phyloP scores from a whole-genome alignment of 768 basidiomycete species.

The Lactifluus volemus region DNA sequence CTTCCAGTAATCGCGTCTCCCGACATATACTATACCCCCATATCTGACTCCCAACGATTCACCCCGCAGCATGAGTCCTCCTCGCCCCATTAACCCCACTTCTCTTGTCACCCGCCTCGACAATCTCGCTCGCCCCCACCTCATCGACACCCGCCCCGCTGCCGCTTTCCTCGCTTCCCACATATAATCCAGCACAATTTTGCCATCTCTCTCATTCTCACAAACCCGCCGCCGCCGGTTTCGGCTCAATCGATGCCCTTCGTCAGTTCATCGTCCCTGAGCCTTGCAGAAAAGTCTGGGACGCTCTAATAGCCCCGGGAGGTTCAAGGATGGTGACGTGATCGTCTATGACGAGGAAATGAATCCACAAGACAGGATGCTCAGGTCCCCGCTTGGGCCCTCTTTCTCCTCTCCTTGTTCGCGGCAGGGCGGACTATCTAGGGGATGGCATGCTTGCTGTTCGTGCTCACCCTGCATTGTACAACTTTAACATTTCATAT shows the following conservation, averaged over 20 bases:
- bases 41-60: slow-evolving; percentile 28
- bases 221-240: slow-evolving; percentile 52
- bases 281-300: slow-evolving; percentile 64
- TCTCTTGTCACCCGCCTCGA: slow-evolving; percentile 40
- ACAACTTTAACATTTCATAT: slow-evolving; percentile 38
- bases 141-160: slow-evolving; percentile 80
- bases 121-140: slow-evolving; percentile 42
- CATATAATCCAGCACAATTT: slow-evolving; percentile 66
- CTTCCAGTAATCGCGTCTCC: slow-evolving; percentile 25
- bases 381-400: slow-evolving; percentile 56
- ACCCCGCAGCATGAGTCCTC: slow-evolving; percentile 20
- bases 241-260: slow-evolving; percentile 58
- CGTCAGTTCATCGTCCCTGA: slow-evolving; percentile 80
- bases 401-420: slow-evolving; percentile 47
- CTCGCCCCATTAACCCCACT: slow-evolving; percentile 38
- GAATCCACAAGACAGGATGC: slow-evolving; percentile 52
- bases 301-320: slow-evolving; percentile 40
- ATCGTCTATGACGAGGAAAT: slow-evolving; percentile 75
- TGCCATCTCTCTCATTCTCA: slow-evolving; percentile 83
- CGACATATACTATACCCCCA: slow-evolving; percentile 45
- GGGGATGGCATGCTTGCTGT: slow-evolving; percentile 62
- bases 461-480: slow-evolving; percentile 47
- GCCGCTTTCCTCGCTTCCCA: slow-evolving; percentile 56
- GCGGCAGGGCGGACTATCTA: slow-evolving; percentile 55
- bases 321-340: slow-evolving; percentile 61